Percentiles rank a stretch among this genome's conserved stretches.
phyloP scores from a whole-genome alignment of 371 early-diverging fungal species.

The Mucor racemosus region DNA sequence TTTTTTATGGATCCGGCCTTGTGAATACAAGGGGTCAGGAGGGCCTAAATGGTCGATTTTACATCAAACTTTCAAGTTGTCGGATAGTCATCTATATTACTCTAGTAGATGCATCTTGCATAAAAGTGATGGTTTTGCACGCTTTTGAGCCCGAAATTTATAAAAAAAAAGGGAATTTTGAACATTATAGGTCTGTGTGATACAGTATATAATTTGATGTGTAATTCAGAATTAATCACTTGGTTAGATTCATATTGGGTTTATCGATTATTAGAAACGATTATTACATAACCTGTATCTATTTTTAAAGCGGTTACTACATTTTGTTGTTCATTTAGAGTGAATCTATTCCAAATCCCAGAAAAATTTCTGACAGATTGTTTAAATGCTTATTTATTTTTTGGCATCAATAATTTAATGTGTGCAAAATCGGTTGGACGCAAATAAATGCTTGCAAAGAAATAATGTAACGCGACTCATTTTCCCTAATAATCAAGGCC shows the following conservation, averaged over 20 bases:
- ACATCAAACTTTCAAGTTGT: no score
- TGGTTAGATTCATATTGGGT: not conserved
- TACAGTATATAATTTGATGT: not conserved
- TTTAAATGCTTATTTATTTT: no score
- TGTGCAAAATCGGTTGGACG: not conserved
- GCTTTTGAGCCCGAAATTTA: not conserved
- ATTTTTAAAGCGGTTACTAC: no score
- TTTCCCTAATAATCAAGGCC: not conserved
- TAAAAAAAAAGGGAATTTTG: not conserved
- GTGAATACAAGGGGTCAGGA: no score
- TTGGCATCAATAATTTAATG: not conserved
- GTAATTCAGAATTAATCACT: conserved; percentile 5
- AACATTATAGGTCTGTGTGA: not conserved
- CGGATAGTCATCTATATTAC: not conserved
- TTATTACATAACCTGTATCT: no score
- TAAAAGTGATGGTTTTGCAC: not conserved
- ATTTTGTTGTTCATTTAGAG: no score
- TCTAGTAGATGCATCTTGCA: not conserved
- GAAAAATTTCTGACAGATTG: not conserved
- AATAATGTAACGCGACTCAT: not conserved
- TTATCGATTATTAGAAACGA: no score
- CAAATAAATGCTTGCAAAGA: not conserved
- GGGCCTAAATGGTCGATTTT: no score
- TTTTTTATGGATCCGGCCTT: no score
- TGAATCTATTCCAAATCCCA: not conserved